Percentiles rank a stretch among this genome's conserved stretches.
phyloP scores from a whole-genome alignment of 2,329 filamentous ascomycete genomes.

The Pseudogymnoascus sp. region DNA sequence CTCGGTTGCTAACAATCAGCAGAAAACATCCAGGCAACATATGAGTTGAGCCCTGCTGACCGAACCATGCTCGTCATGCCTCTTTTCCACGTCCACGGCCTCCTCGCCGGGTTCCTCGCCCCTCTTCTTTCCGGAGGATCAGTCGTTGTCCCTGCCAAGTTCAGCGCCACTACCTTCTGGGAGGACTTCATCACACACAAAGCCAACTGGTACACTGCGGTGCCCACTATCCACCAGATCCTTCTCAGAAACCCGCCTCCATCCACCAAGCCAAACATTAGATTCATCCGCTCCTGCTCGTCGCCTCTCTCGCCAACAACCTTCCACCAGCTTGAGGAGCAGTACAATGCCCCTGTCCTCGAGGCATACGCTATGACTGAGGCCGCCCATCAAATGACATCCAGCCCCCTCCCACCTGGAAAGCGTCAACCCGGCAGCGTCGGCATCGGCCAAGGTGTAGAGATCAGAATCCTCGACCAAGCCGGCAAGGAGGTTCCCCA shows the following conservation, averaged over 20 bases:
- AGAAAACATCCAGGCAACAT: slow-evolving; percentile 72
- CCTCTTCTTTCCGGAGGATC: slow-evolving; percentile 69
- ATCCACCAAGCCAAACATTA: slow-evolving; percentile 59
- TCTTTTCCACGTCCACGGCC: slow-evolving; percentile 83
- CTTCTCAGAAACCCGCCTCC: slow-evolving; percentile 66
- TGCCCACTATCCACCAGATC: slow-evolving; percentile 89
- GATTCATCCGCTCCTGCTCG: slow-evolving; percentile 83
- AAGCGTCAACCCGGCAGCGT: slow-evolving; percentile 75
- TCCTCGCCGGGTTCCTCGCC: slow-evolving; percentile 72
- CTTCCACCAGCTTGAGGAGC: slow-evolving; percentile 69
- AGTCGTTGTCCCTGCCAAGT: slow-evolving; percentile 67
- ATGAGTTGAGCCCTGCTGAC: slow-evolving; percentile 60
- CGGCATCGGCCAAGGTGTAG: slow-evolving; percentile 74
- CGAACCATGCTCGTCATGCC: slow-evolving; percentile 85
- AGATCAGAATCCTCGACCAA: slow-evolving; percentile 67
- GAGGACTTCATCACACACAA: slow-evolving; percentile 60
- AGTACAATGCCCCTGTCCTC: slow-evolving; percentile 70
- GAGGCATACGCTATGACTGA: slow-evolving; percentile 94
- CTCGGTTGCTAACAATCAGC: slow-evolving; percentile 9
- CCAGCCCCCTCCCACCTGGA: slow-evolving; percentile 59
- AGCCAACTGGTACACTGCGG: slow-evolving; percentile 87
- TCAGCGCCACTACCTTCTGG: slow-evolving; percentile 81
- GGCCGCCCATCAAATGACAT: slow-evolving; percentile 78
- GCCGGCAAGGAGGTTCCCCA: slow-evolving; percentile 58
- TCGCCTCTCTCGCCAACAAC: slow-evolving; percentile 74